These are phyloP conservation scores for Tirmania nivea DNA, from an alignment of 495 filamentous ascomycete genomes.

Conservation along the genomic window DNA sequence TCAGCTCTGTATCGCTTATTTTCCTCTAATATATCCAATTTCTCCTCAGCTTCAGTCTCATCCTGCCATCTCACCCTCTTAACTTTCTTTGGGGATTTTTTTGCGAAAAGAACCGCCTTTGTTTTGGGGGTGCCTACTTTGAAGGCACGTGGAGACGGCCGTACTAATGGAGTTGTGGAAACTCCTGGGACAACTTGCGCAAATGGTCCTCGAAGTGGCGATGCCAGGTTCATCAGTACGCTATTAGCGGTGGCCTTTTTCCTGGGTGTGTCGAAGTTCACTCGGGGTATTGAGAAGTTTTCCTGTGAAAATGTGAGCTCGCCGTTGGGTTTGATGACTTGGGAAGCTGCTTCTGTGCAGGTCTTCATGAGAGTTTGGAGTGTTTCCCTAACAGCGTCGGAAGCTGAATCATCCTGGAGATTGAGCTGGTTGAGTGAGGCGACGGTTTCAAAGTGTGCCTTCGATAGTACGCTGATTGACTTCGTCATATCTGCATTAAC, in stretches of 20 bases:
- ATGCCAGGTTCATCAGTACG: constrained; percentile 22
- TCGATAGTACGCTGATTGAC: constrained; percentile 58
- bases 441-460: constrained; percentile 80
- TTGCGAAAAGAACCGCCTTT: constrained; percentile 37
- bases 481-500: constrained; percentile 59
- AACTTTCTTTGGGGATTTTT: constrained; percentile 46
- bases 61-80: constrained; percentile 80
- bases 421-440: constrained; percentile 53
- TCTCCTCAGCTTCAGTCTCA: constrained; percentile 47
- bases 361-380: constrained; percentile 57
- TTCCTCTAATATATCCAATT: constrained; percentile 66
- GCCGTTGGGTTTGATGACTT: constrained; percentile 80
- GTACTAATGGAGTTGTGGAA: constrained; percentile 14
- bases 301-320: constrained; percentile 37
- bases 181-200: constrained; percentile 7
- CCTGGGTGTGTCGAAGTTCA: background rate
- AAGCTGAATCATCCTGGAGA: constrained; percentile 62
- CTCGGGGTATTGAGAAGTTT: background rate
- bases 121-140: constrained; percentile 64
- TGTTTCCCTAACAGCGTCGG: constrained; percentile 56
- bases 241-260: constrained; percentile 17
- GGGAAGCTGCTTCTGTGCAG: constrained; percentile 47
- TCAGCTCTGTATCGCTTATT: constrained; percentile 51
- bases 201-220: constrained; percentile 8
- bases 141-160: constrained; percentile 23